phyloP scores from a whole-genome alignment of 2,329 filamentous ascomycete genomes.

The Geoglossum cookeanum region DNA sequence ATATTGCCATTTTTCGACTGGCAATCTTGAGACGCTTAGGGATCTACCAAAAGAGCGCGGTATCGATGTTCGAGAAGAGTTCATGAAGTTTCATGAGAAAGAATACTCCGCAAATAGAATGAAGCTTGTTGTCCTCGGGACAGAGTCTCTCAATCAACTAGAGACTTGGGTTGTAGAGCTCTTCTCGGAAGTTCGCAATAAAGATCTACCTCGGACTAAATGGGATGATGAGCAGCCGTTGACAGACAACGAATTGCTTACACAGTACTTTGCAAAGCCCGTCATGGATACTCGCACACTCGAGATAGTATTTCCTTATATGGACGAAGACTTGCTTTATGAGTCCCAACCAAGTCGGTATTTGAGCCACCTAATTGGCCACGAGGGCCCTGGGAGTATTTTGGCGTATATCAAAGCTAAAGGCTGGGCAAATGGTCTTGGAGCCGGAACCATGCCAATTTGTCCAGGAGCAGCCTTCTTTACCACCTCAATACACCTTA shows the following conservation, averaged over 20 bases:
- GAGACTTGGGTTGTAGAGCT: conserved; percentile 71
- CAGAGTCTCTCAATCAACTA: conserved; percentile 62
- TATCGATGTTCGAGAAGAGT: conserved; percentile 72
- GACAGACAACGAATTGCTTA: conserved; percentile 39
- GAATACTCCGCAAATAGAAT: conserved; percentile 88
- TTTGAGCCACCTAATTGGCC: conserved; percentile 73
- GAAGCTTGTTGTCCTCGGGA: conserved; percentile 75
- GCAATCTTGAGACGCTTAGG: conserved; percentile 71
- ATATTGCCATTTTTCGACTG: conserved; percentile 80
- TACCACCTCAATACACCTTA: conserved; percentile 59
- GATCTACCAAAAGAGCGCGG: conserved; percentile 60
- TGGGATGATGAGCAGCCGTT: conserved; percentile 46
- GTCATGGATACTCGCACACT: conserved; percentile 74
- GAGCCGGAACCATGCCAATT: conserved; percentile 54
- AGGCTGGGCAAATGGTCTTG: conserved; percentile 73
- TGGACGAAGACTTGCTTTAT: conserved; percentile 64
- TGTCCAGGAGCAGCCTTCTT: conserved; percentile 71
- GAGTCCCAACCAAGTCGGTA: conserved; percentile 72
- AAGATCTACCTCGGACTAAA: conserved; percentile 48
- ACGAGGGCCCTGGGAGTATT: conserved; percentile 83
- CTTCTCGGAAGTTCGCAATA: conserved; percentile 66
- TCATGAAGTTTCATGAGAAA: conserved; percentile 76
- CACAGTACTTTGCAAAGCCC: conserved; percentile 71
- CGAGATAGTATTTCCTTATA: conserved; percentile 65
- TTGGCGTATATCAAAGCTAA: conserved; percentile 78